Percentiles rank a stretch among this genome's conserved stretches.
phyloP scores from a whole-genome alignment of 2,329 filamentous ascomycete genomes.

The Cladosporium sp. region DNA sequence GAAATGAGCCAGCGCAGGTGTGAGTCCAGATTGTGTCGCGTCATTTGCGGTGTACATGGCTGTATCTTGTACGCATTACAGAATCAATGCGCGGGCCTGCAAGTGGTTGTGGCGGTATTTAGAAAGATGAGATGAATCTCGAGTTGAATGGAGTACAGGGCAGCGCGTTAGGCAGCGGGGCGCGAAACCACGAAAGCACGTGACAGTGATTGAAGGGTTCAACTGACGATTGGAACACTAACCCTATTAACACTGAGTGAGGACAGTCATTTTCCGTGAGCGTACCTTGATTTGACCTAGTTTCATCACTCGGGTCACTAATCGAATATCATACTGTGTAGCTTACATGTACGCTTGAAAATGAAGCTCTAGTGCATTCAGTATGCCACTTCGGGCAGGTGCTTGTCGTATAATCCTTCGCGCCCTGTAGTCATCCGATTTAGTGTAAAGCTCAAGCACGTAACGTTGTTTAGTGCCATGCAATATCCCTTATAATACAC shows the following conservation, averaged over 20 bases:
- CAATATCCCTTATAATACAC: not conserved
- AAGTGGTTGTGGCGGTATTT: not conserved
- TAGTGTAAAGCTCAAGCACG: not conserved
- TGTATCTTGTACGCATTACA: slow-evolving; percentile 10
- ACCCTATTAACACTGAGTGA: not conserved
- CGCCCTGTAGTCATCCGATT: not conserved
- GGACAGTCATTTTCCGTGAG: too few species aligned
- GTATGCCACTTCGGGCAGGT: not conserved
- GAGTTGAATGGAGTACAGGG: not conserved
- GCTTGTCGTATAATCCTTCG: not conserved
- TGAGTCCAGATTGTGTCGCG: slow-evolving; percentile 51
- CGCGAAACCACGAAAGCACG: slow-evolving; percentile 9
- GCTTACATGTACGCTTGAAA: not conserved
- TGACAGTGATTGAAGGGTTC: not conserved
- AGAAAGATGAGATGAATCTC: slow-evolving; percentile 11
- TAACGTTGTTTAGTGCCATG: not conserved
- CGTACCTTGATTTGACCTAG: not conserved
- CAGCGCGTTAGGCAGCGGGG: slow-evolving; percentile 13
- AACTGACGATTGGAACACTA: not conserved
- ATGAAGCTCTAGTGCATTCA: not conserved
- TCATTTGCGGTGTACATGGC: slow-evolving; percentile 43
- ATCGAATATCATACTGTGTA: not conserved
- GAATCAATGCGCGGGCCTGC: not conserved
- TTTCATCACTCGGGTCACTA: not conserved
- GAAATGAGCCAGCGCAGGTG: slow-evolving; percentile 53